These are phyloP conservation scores for Heritiera littoralis DNA, from an alignment of 345 rosid genomes.

Conservation along the genomic window DNA sequence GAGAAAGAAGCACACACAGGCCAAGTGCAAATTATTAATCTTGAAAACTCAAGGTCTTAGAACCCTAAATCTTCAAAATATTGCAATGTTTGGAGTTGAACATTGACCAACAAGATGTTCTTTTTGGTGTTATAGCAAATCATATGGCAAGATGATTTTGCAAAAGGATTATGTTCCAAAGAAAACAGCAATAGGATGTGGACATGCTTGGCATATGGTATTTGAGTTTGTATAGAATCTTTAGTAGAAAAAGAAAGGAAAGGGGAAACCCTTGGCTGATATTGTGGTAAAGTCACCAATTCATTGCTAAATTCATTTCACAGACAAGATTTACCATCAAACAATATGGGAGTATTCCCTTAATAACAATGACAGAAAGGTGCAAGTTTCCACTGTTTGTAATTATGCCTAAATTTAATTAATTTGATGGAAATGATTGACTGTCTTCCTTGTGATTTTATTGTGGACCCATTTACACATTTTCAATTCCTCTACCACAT, in stretches of 20 bases:
- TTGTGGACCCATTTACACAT: not conserved
- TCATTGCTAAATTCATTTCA: not conserved
- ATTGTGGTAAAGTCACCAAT: not conserved
- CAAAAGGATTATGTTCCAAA: not conserved
- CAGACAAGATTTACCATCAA: not conserved
- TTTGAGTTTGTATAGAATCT: not conserved
- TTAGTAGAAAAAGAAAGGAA: not conserved
- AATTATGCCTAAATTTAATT: not conserved
- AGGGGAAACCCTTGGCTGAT: not conserved
- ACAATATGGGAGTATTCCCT: not conserved
- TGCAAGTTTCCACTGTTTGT: not conserved
- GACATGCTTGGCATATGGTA: not conserved
- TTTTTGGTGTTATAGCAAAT: conserved; percentile 1
- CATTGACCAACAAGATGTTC: not conserved
- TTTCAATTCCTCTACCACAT: not conserved
- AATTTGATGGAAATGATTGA: not conserved
- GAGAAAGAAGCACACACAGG: not conserved
- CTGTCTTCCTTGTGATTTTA: not conserved
- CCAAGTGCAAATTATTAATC: not conserved
- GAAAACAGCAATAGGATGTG: conserved; percentile 5
- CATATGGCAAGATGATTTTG: not conserved
- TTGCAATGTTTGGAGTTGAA: not conserved
- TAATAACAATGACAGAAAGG: not conserved
- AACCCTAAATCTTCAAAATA: not conserved
- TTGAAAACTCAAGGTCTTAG: not conserved